Evolutionary conservation across 139 green algal genomes (phyloP), one percentile per base, ranked within the genome.

Genomic region (Picochlorum sp.): DNA sequence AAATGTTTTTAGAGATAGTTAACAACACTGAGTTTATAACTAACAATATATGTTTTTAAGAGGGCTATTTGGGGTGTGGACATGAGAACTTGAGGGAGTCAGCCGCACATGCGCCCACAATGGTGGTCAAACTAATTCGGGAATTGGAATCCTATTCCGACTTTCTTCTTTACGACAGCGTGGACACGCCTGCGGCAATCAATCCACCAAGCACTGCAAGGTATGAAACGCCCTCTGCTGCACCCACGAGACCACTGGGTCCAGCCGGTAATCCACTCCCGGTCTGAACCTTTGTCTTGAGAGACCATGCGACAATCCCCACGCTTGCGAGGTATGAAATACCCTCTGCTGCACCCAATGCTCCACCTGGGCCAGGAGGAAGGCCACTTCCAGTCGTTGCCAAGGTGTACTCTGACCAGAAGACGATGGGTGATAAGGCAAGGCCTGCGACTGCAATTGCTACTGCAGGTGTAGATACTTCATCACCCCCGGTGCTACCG

Each of bases 251-350:
- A 16, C 83, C 85, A 14, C 64, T 34, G 3, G 86, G 86, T 0
- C 86, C 86, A 6, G 81, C 75, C 11, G 84, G 86, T 38, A 94
- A 72, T 4, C 87, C 87, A 21, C 52, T 80, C 58, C 86, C 86
- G 9, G 86, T 93, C 23, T 66, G 26, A 6, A 75, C 69, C 71
- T 95, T 95, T 49, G 81, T 91, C 59, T 77, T 76, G 3, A 78
- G 8, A 21, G 20, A 70, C 80, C 80, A 92, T 16, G 28, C 85
- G 8, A 92, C 69, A 28, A 94, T 55, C 34, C 69, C 84, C n/a
- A 92, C 50, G 1, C 94, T 70, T 14, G 83, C 66, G 16, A 82
- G 62, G 50, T 76, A 79, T 26, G 51, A 66, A 23, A 72, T 20
- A 4, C 74, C 74, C 41, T 81, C 70, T 15, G 41, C 45, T 8